Evolutionary conservation across 495 filamentous ascomycete genomes (phyloP).

Genomic region (Penicillium alfredii): DNA sequence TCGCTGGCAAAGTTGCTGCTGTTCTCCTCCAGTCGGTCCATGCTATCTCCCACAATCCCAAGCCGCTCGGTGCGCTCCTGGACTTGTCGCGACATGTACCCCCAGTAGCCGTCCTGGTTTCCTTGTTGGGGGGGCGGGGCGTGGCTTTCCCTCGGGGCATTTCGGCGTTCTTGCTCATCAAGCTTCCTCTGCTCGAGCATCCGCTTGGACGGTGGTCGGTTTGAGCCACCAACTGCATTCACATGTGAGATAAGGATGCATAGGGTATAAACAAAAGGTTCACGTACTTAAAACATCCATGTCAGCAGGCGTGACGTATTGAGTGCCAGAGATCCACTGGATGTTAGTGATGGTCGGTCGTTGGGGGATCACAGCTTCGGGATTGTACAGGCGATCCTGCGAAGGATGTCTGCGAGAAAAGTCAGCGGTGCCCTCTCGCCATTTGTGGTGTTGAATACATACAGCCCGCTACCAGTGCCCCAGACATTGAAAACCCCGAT

Average conservation of each 20-base stretch:
- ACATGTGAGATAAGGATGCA: slow-evolving; percentile 12
- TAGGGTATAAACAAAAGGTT: too few relatives aligned
- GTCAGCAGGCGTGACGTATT: slow-evolving; percentile 83
- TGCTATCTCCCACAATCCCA: slow-evolving; percentile 71
- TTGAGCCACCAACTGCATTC: slow-evolving; percentile 66
- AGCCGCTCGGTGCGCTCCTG: slow-evolving; percentile 87
- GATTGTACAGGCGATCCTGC: slow-evolving; percentile 72
- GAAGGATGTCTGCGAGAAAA: slow-evolving; percentile 34
- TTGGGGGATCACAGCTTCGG: slow-evolving; percentile 61
- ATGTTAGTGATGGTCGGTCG: slow-evolving; percentile 94
- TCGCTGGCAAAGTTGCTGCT: slow-evolving; percentile 79
- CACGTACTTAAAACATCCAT: slow-evolving; percentile 73
- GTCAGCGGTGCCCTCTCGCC: slow-evolving; percentile 22
- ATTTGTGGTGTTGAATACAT: slow-evolving; percentile 13
- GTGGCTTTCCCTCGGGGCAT: slow-evolving; percentile 35
- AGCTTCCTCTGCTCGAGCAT: slow-evolving; percentile 61
- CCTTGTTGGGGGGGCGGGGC: slow-evolving; percentile 19
- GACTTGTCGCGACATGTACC: slow-evolving; percentile 72
- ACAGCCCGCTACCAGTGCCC: slow-evolving; percentile 61
- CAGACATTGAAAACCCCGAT: slow-evolving; percentile 72
- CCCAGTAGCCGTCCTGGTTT: slow-evolving; percentile 55
- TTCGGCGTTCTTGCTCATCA: slow-evolving; percentile 52
- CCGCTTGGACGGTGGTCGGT: slow-evolving; percentile 74
- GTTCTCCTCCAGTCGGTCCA: slow-evolving; percentile 73
- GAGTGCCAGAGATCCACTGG: slow-evolving; percentile 94